phyloP scores from a whole-genome alignment of 768 basidiomycete genomes.

The Termitomyces sp. region DNA sequence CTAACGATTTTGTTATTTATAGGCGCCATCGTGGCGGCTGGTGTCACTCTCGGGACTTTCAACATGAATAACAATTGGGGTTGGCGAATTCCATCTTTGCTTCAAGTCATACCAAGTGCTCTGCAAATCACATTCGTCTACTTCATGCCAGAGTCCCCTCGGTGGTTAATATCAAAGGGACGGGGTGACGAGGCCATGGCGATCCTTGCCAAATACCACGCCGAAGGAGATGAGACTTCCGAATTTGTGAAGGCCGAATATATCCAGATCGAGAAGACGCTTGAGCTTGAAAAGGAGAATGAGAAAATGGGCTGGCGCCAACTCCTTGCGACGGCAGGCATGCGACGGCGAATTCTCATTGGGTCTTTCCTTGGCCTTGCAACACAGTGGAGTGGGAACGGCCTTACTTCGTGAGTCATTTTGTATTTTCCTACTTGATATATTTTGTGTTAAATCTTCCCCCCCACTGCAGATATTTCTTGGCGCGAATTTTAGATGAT shows the following conservation, averaged over 20 bases:
- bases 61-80: constrained; percentile 54
- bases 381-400: constrained; percentile 66
- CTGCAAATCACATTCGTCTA: constrained; percentile 54
- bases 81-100: constrained; percentile 67
- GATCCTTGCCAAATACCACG: constrained; percentile 56
- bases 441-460: not conserved
- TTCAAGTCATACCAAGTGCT: constrained; percentile 51
- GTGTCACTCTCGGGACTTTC: constrained; percentile 64
- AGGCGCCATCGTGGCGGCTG: constrained; percentile 58
- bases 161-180: constrained; percentile 60
- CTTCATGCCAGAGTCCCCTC: constrained; percentile 62
- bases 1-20: not conserved
- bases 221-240: constrained; percentile 50
- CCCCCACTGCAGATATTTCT: constrained; percentile 42
- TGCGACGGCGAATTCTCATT: constrained; percentile 49
- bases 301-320: constrained; percentile 44
- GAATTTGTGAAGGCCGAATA: constrained; percentile 59
- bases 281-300: constrained; percentile 49
- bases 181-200: constrained; percentile 43
- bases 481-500: constrained; percentile 51
- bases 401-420: constrained; percentile 40
- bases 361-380: constrained; percentile 49
- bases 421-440: not conserved
- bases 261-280: constrained; percentile 50
- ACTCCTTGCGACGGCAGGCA: constrained; percentile 42